Conservation (phyloP, 169 alveolate species). For the Cystoisospora suis region DNA sequence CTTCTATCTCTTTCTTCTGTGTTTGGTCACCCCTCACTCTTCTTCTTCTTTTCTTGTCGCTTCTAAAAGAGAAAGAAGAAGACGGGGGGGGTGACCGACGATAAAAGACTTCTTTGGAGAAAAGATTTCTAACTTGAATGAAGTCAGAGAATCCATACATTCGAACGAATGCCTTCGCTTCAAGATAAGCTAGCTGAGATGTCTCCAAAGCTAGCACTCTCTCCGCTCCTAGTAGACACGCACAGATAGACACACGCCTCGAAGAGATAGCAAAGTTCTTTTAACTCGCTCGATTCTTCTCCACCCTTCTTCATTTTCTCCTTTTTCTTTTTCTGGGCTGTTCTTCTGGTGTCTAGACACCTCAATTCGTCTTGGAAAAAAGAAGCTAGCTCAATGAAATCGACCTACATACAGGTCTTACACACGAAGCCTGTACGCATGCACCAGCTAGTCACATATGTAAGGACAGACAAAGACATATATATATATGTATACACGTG, state of each 20-base stretch:
- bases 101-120: conserved; percentile 47
- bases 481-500: too few species aligned
- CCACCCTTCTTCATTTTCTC: not conserved
- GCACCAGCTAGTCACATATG: too few species aligned
- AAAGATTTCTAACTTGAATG: not conserved
- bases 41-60: not conserved
- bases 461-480: not conserved
- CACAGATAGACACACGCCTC: not conserved
- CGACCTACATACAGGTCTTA: not conserved
- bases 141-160: conserved; percentile 42
- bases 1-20: not conserved
- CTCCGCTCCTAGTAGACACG: conserved; percentile 45
- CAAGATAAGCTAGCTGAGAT: conserved; percentile 26
- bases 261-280: not conserved
- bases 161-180: conserved; percentile 51
- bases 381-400: not conserved
- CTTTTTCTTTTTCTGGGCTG: not conserved
- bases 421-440: not conserved
- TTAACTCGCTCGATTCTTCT: not conserved
- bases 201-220: conserved; percentile 50
- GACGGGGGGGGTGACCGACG: not conserved
- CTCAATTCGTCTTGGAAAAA: not conserved
- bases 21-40: not conserved
- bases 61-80: not conserved
- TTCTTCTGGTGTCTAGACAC: not conserved